Conservation (phyloP, 345 rosid genomes). For the Angophora floribunda region DNA sequence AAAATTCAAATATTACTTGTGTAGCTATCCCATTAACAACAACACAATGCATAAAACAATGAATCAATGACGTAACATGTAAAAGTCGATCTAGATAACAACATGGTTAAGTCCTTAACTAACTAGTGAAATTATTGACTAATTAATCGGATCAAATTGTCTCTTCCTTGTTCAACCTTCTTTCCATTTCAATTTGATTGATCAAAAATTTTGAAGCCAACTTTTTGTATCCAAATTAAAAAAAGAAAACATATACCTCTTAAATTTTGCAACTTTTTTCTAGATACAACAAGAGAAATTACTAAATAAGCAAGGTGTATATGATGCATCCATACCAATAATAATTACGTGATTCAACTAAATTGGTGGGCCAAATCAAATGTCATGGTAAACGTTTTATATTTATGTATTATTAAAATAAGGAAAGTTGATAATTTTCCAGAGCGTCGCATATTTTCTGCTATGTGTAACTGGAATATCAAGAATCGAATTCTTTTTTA, state of each 20-base stretch:
- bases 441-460: not conserved
- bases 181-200: not conserved
- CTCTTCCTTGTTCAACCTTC: not conserved
- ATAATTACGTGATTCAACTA: not conserved
- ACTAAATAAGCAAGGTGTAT: not conserved
- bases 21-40: too few species aligned
- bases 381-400: not conserved
- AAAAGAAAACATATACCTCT: not conserved
- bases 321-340: fast-evolving
- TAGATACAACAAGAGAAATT: fast-evolving
- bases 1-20: too few species aligned
- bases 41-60: not conserved
- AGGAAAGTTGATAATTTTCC: not conserved
- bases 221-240: not conserved
- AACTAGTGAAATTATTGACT: not conserved
- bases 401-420: not conserved
- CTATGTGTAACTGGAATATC: not conserved
- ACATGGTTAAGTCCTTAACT: not conserved
- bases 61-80: not conserved
- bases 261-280: not conserved
- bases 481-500: not conserved
- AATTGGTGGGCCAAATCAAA: not conserved
- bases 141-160: not conserved
- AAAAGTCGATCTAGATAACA: not conserved
- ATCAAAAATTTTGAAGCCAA: not conserved